Percentiles rank a stretch among this genome's conserved stretches.
Conservation (phyloP, 176 grass and related monocot genomes). For the Panicum miliaceum region DNA sequence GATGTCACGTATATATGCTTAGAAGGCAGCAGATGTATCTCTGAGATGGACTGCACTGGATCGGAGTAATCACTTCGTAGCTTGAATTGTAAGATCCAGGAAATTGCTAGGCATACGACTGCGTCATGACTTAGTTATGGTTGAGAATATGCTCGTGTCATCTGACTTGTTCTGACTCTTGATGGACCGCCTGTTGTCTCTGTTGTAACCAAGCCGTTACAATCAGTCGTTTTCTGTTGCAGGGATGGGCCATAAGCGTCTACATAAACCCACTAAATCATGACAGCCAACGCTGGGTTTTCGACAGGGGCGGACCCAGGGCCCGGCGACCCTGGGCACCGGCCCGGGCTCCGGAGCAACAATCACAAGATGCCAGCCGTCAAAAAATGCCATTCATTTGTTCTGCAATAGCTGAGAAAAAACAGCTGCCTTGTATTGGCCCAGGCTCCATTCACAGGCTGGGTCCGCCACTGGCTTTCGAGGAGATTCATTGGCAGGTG, state of each 20-base stretch:
- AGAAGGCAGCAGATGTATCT: too few species aligned
- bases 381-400: too few species aligned
- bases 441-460: too few species aligned
- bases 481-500: neutral
- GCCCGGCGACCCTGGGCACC: too few species aligned
- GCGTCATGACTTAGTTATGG: neutral
- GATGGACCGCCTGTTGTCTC: neutral
- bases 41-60: neutral
- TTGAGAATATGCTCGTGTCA: neutral
- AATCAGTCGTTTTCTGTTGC: neutral
- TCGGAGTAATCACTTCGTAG: neutral
- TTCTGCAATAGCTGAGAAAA: too few species aligned
- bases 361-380: too few species aligned
- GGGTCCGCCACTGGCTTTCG: too few species aligned
- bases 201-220: neutral
- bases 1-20: neutral
- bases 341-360: too few species aligned
- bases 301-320: too few species aligned
- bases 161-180: conserved; percentile 8
- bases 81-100: neutral
- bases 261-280: neutral
- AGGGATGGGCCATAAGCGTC: neutral
- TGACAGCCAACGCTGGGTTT: neutral
- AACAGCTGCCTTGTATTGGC: too few species aligned
- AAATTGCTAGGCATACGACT: neutral